Evolutionary conservation across 208 protist species (phyloP).

Genomic region (Acanthamoeba sp.): DNA sequence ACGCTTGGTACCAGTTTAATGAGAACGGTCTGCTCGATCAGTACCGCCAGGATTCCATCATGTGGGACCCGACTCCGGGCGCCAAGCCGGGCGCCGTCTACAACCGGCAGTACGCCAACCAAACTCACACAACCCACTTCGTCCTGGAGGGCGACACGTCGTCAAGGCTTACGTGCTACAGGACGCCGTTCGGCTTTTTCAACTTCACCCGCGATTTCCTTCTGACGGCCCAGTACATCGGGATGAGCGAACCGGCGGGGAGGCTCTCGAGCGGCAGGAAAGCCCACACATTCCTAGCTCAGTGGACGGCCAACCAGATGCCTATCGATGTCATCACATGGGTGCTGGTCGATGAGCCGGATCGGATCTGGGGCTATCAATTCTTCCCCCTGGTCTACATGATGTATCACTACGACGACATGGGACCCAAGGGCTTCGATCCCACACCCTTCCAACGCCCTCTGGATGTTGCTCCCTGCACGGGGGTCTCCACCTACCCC

Average conservation of each 20-base stretch:
- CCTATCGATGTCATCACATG: constrained; percentile 1
- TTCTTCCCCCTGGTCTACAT: constrained; percentile 44
- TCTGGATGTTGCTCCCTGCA: background rate
- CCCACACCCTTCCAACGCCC: background rate
- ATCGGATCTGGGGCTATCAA: constrained; percentile 16
- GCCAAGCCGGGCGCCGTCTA: background rate
- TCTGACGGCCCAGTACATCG: background rate
- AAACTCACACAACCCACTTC: background rate
- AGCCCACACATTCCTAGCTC: constrained; percentile 3
- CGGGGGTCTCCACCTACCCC: no score
- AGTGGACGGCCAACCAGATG: background rate
- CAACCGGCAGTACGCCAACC: constrained; percentile 43
- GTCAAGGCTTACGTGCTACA: background rate
- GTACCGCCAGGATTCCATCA: constrained; percentile 6
- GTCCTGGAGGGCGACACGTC: constrained; percentile 16
- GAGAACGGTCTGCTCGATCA: background rate
- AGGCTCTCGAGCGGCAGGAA: constrained; percentile 5
- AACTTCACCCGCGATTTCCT: constrained; percentile 28
- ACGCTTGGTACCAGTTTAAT: constrained; percentile 5
- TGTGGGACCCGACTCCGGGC: background rate
- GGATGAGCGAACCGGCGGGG: background rate
- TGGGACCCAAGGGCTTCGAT: background rate
- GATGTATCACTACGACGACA: constrained; percentile 38
- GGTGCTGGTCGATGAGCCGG: constrained; percentile 28
- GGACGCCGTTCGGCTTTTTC: constrained; percentile 36